Conservation (phyloP, 495 filamentous ascomycete genomes). For the Durotheca rogersii region DNA sequence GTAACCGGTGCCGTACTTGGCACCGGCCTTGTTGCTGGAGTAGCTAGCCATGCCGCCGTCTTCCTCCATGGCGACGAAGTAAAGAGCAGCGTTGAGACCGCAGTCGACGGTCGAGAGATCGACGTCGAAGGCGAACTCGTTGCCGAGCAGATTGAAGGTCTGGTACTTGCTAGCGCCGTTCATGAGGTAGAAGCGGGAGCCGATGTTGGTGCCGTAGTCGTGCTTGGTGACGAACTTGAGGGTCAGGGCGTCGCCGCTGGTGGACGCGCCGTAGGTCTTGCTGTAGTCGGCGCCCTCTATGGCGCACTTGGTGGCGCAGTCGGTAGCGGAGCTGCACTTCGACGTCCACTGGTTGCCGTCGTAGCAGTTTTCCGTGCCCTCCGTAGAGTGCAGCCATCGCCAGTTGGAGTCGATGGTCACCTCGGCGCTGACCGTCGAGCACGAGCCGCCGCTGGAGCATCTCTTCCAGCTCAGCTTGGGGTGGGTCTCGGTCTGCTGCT, state of each 20-base stretch:
- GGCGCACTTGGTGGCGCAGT: slow-evolving; percentile 50
- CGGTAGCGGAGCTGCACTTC: slow-evolving; percentile 39
- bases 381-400: slow-evolving; percentile 49
- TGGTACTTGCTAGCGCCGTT: slow-evolving; percentile 53
- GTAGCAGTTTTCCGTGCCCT: slow-evolving; percentile 51
- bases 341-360: slow-evolving; percentile 50
- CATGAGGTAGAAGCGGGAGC: slow-evolving; percentile 60
- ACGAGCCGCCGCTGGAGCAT: slow-evolving; percentile 54
- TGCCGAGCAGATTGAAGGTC: slow-evolving; percentile 55
- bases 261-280: slow-evolving; percentile 50
- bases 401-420: slow-evolving; percentile 55
- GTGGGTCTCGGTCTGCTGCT: slow-evolving; percentile 56
- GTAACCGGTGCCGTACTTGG: slow-evolving; percentile 62
- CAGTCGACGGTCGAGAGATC: slow-evolving; percentile 56
- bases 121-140: slow-evolving; percentile 63
- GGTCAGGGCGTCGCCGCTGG: slow-evolving; percentile 49
- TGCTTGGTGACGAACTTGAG: slow-evolving; percentile 59
- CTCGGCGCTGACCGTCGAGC: slow-evolving; percentile 42
- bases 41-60: slow-evolving; percentile 57
- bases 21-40: slow-evolving; percentile 58
- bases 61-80: slow-evolving; percentile 59
- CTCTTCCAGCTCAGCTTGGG: slow-evolving; percentile 59
- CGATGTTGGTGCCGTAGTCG: slow-evolving; percentile 50
- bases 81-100: slow-evolving; percentile 61
- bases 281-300: slow-evolving; percentile 52